Conservation (phyloP, 2,329 filamentous ascomycete genomes). For the Fusarium piperis region DNA sequence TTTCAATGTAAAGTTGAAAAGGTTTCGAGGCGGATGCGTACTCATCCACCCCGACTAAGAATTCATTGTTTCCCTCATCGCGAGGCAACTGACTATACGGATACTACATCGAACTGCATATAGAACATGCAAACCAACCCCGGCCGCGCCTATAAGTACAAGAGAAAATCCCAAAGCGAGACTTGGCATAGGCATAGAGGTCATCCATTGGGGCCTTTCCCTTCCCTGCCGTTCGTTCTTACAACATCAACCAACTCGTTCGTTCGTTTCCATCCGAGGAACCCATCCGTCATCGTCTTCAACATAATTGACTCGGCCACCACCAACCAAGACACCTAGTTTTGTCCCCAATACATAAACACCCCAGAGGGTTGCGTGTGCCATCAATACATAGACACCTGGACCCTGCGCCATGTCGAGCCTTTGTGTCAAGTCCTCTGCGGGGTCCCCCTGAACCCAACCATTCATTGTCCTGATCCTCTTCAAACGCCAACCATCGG, state of each 20-base stretch:
- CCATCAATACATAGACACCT: slow-evolving; percentile 15
- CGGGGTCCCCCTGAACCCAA: slow-evolving; percentile 15
- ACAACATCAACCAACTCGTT: neutral
- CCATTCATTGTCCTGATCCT: slow-evolving; percentile 23
- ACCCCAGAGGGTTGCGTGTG: slow-evolving; percentile 5
- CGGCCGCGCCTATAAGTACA: slow-evolving; percentile 40
- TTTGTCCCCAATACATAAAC: slow-evolving; percentile 13
- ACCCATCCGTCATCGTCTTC: slow-evolving; percentile 3
- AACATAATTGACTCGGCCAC: neutral
- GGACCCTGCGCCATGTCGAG: slow-evolving; percentile 21
- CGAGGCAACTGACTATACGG: slow-evolving; percentile 7
- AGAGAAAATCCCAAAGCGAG: slow-evolving; percentile 20
- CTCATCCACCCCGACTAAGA: slow-evolving; percentile 21
- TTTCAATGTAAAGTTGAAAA: neutral
- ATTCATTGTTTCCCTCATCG: slow-evolving; percentile 27
- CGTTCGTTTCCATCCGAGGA: slow-evolving; percentile 4
- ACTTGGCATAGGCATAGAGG: neutral
- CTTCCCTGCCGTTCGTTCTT: neutral
- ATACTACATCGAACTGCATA: slow-evolving; percentile 24
- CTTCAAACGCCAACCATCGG: slow-evolving; percentile 41
- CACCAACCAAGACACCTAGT: neutral
- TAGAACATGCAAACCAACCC: slow-evolving; percentile 5
- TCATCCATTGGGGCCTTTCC: neutral
- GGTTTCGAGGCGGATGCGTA: neutral
- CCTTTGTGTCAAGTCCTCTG: slow-evolving; percentile 7